phyloP scores from a whole-genome alignment of 192 early-diverging fungal species.

The Gonapodya prolifera region DNA sequence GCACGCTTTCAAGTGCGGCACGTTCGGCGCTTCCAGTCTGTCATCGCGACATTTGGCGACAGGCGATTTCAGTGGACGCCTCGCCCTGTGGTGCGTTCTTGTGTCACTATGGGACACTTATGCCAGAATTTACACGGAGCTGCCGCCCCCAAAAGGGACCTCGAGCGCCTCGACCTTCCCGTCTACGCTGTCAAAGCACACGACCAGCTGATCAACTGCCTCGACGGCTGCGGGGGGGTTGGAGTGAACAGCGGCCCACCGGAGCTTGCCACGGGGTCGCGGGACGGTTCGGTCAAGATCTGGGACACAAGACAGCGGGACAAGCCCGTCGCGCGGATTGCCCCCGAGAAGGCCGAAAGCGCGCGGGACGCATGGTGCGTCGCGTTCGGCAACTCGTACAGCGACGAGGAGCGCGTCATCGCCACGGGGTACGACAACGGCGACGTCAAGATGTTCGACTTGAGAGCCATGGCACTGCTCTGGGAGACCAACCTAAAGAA shows the following conservation, averaged over 20 bases:
- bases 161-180: conserved; percentile 41
- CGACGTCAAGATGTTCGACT: conserved; percentile 56
- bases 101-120: background rate
- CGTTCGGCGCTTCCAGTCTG: conserved; percentile 38
- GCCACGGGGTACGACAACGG: conserved; percentile 65
- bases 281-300: conserved; percentile 61
- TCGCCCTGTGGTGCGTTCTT: conserved; percentile 17
- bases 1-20: conserved; percentile 36
- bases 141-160: conserved; percentile 28
- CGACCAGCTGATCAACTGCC: conserved; percentile 51
- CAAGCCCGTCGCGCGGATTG: conserved; percentile 43
- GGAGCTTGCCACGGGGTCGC: conserved; percentile 53
- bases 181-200: conserved; percentile 44
- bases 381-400: conserved; percentile 52
- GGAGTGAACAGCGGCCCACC: conserved; percentile 28
- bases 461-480: conserved; percentile 33
- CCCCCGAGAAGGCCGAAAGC: conserved; percentile 26
- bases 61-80: conserved; percentile 50
- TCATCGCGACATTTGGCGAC: conserved; percentile 46
- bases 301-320: conserved; percentile 58
- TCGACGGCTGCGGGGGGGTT: conserved; percentile 44
- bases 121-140: background rate
- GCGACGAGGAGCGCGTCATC: conserved; percentile 39
- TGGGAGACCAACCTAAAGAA: conserved; percentile 61
- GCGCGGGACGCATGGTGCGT: conserved; percentile 53